phyloP scores from a whole-genome alignment of 2,329 filamentous ascomycete species.

The Trichophyton verrucosum region DNA sequence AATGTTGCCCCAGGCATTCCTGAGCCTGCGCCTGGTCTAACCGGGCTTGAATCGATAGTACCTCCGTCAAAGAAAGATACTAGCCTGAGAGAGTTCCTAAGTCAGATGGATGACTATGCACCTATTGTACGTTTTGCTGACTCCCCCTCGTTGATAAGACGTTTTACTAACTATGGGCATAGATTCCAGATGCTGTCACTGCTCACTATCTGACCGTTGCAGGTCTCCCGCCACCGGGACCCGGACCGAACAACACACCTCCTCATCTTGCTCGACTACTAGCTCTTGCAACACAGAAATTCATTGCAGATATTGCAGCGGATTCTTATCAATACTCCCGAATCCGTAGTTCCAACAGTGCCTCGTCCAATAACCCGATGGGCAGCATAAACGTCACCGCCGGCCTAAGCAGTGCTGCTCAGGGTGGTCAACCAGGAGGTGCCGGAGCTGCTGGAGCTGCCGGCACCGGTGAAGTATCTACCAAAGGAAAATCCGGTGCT shows the following conservation, averaged over 20 bases:
- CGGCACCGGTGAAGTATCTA: slow-evolving; percentile 32
- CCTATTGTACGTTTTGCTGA: slow-evolving; percentile 59
- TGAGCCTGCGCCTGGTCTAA: slow-evolving; percentile 18
- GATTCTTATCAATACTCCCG: slow-evolving; percentile 97
- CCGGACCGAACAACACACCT: slow-evolving; percentile 65
- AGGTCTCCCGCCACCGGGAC: slow-evolving; percentile 74
- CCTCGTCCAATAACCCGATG: slow-evolving; percentile 80
- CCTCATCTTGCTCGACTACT: slow-evolving; percentile 83
- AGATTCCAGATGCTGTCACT: slow-evolving; percentile 96
- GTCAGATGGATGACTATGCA: slow-evolving; percentile 96
- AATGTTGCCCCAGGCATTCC: slow-evolving; percentile 12
- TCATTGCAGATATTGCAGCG: slow-evolving; percentile 92
- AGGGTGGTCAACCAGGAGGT: slow-evolving; percentile 24
- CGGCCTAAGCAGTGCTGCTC: slow-evolving; percentile 43
- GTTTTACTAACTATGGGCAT: not conserved
- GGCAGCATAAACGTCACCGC: slow-evolving; percentile 63
- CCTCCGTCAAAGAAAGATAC: slow-evolving; percentile 75
- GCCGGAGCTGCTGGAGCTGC: slow-evolving; percentile 34
- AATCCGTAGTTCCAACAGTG: slow-evolving; percentile 82
- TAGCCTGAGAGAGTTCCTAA: slow-evolving; percentile 79
- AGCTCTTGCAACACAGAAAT: slow-evolving; percentile 96
- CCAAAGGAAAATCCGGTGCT: slow-evolving; percentile 37
- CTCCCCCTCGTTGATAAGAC: not conserved
- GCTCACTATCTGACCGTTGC: slow-evolving; percentile 96
- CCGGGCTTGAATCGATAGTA: slow-evolving; percentile 38